Evolutionary conservation across 2,329 filamentous ascomycete genomes (phyloP).

Genomic region (Calycina marina): DNA sequence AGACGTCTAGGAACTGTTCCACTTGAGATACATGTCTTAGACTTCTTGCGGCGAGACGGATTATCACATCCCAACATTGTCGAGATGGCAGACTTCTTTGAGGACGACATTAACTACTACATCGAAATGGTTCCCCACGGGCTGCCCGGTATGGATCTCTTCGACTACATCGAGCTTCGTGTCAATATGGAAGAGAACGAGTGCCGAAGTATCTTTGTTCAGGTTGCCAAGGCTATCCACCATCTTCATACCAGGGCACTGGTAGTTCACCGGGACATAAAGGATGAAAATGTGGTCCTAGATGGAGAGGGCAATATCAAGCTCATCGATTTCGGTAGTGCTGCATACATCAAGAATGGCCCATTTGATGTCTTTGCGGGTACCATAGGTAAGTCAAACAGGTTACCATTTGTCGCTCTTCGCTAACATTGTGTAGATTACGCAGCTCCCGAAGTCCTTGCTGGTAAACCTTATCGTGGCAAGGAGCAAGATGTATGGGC

Average conservation of each 20-base stretch:
- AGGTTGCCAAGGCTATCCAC: conserved; percentile 78
- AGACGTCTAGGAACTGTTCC: conserved; percentile 86
- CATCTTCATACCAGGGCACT: conserved; percentile 82
- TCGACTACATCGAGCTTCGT: conserved; percentile 95
- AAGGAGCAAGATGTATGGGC: conserved; percentile 99
- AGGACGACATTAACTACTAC: conserved; percentile 86
- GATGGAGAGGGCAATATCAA: conserved; percentile 94
- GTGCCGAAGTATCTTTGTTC: conserved; percentile 86
- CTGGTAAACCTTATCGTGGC: conserved; percentile 79
- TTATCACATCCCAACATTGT: conserved; percentile 55
- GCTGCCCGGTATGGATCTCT: conserved; percentile 92
- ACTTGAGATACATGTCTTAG: conserved; percentile 89
- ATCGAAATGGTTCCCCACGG: conserved; percentile 97
- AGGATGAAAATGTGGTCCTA: conserved; percentile 94
- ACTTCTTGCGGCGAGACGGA: conserved; percentile 70
- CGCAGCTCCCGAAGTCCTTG: conserved; percentile 92
- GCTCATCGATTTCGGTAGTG: conserved; percentile 94
- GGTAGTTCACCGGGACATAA: conserved; percentile 96
- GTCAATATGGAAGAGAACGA: conserved; percentile 94
- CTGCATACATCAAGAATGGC: conserved; percentile 94
- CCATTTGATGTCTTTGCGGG: conserved; percentile 98
- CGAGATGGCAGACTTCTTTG: conserved; percentile 60
- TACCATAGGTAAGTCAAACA: conserved; percentile 86
- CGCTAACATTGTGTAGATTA: too few species aligned
- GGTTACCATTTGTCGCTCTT: too few species aligned